Conservation (phyloP, 2,329 filamentous ascomycete species). For the Colletotrichum lini region DNA sequence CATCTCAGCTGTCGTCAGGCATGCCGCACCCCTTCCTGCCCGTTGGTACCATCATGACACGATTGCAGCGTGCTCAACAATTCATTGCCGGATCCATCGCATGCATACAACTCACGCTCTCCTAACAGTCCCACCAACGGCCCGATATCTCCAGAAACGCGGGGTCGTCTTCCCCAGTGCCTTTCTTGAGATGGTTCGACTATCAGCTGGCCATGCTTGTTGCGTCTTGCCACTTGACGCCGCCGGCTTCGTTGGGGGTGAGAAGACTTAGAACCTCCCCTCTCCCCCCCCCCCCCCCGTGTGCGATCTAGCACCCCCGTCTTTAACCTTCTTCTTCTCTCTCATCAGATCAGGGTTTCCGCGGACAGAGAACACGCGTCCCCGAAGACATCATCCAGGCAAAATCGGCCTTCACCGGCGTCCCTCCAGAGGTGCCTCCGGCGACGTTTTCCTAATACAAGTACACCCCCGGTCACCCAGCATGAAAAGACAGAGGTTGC, state of each 20-base stretch:
- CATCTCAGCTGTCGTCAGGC: background rate
- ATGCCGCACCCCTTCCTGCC: background rate
- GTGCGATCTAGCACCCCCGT: too few relatives aligned
- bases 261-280: background rate
- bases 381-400: too few relatives aligned
- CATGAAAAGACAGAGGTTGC: background rate
- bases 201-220: background rate
- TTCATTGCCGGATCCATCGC: background rate
- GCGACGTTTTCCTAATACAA: background rate
- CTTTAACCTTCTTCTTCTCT: too few relatives aligned
- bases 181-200: background rate
- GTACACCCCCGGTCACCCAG: background rate
- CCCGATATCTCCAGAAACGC: constrained; percentile 27
- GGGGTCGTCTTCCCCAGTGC: constrained; percentile 6
- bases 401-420: background rate
- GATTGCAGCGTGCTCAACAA: background rate
- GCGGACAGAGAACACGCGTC: background rate
- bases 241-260: background rate
- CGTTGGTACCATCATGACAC: background rate
- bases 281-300: too few relatives aligned
- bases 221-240: background rate
- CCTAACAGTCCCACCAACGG: constrained; percentile 24
- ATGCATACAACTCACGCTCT: background rate
- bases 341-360: background rate
- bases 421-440: background rate